Evolutionary conservation across 139 green algal genomes (phyloP), one percentile per base, ranked within the genome.

Genomic region (Yamagishiella unicocca): DNA sequence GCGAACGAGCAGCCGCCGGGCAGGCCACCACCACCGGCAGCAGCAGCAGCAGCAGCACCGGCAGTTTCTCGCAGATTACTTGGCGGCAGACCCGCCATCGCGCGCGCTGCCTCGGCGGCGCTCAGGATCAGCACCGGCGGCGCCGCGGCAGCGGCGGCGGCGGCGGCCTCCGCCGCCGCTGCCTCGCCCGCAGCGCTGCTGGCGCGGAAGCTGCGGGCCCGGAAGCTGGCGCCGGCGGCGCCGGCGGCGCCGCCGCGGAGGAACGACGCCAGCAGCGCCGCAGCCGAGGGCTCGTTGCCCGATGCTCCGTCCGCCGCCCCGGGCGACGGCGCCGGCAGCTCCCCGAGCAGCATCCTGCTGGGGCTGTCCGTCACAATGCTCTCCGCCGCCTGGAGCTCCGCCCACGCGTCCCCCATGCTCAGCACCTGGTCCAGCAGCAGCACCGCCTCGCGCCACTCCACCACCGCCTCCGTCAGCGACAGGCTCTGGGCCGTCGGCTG

Each of bases 261-360:
- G 61, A 85, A 85, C 17, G 79, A 85, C 17, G 61, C 61, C 17
- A 85, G 79, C 40, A 85, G 79, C 40, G 45, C 61, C 42, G 79
- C 61, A 4, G 79, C 79, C n/a, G 79, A 85, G 17, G 42, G 79
- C 38, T 75, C 79, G 2, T 33, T 38, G 22, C 14, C 42, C 12
- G 40, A 78, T 31, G 45, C 67, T 37, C 17, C n/a, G n/a, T n/a
- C 67, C 35, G 37, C 67, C 35, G 37, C 42, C 10, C 17, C 33
- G 29, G 72, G 37, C 42, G 72, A 43, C 72, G 72, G 43, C 72
- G 25, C 72, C 43, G 45, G 43, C 72, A 29, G 29, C 7, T 62
- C 72, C 25, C 72, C 43, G 5, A 64, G 27, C 43, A 81, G 43
- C 72, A 38, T 8, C 37, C 38, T 12, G 14, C 37, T 19, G 21